phyloP scores from a whole-genome alignment of 2,329 filamentous ascomycete species.

The Ophiosphaerella korrae region DNA sequence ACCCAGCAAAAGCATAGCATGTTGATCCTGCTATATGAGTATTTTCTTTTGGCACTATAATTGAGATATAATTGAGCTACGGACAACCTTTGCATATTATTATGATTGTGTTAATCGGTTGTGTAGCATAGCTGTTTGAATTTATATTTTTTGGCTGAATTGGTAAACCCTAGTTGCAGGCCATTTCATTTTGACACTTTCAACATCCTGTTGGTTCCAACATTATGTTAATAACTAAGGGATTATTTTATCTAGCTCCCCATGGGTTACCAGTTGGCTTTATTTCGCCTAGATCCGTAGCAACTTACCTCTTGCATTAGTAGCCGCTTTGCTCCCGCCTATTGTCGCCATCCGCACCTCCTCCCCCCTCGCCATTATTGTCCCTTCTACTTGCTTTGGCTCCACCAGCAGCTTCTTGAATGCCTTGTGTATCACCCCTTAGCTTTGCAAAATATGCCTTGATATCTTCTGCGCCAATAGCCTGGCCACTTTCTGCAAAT shows the following conservation, averaged over 20 bases:
- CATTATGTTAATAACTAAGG: no score
- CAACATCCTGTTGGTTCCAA: no score
- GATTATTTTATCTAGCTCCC: no score
- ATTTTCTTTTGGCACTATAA: neutral
- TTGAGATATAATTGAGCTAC: neutral
- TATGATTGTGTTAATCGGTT: no score
- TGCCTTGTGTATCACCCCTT: constrained; percentile 80
- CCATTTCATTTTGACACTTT: no score
- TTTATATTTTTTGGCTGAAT: no score
- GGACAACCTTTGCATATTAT: no score
- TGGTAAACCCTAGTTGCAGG: no score
- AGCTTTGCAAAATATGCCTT: constrained; percentile 95
- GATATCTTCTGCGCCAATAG: constrained; percentile 92
- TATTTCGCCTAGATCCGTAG: neutral
- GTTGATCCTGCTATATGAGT: neutral
- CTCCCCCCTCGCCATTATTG: constrained; percentile 37
- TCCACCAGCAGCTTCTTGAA: constrained; percentile 49
- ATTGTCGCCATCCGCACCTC: constrained; percentile 29
- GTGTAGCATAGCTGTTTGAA: no score
- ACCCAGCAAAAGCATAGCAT: constrained; percentile 6
- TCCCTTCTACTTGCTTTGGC: constrained; percentile 36
- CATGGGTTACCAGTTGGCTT: no score
- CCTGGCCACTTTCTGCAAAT: constrained; percentile 87
- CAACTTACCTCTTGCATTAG: constrained; percentile 12
- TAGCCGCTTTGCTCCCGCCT: constrained; percentile 50